phyloP scores from a whole-genome alignment of 2,329 filamentous ascomycete genomes.

The Cordyceps cicadae region DNA sequence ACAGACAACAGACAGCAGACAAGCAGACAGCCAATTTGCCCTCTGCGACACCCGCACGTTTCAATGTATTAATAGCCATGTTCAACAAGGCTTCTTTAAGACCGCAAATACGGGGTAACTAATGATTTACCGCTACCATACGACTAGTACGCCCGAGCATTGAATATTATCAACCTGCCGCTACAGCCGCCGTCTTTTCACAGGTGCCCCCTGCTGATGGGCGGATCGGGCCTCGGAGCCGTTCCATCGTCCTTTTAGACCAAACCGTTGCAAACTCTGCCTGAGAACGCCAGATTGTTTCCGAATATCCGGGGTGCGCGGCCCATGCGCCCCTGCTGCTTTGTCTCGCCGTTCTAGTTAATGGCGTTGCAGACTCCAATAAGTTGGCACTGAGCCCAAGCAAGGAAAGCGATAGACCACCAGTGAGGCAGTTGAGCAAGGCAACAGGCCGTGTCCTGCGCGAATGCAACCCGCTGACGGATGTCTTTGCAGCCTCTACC shows the following conservation, averaged over 20 bases:
- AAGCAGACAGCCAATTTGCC: background rate
- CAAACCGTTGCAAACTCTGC: conserved; percentile 1
- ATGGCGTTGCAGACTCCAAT: background rate
- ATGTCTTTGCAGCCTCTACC: too few relatives aligned
- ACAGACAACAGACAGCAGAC: background rate
- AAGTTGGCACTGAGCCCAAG: too few relatives aligned
- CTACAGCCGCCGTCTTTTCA: background rate
- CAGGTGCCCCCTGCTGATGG: background rate
- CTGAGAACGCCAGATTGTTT: background rate
- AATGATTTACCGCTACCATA: too few relatives aligned
- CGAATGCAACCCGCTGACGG: too few relatives aligned
- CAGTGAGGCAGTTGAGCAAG: too few relatives aligned
- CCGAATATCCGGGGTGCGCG: conserved; percentile 2
- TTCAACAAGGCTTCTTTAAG: background rate
- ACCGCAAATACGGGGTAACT: background rate
- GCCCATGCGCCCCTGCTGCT: background rate
- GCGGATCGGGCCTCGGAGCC: background rate
- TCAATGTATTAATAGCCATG: background rate
- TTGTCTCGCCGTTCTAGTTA: background rate
- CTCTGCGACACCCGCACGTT: too few relatives aligned
- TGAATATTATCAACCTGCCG: background rate
- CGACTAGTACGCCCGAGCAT: background rate
- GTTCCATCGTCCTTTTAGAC: background rate
- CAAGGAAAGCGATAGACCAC: too few relatives aligned
- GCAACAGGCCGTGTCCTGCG: too few relatives aligned